phyloP scores from a whole-genome alignment of 1,284 basidiomycete genomes.

The Cryptococcus sp. region DNA sequence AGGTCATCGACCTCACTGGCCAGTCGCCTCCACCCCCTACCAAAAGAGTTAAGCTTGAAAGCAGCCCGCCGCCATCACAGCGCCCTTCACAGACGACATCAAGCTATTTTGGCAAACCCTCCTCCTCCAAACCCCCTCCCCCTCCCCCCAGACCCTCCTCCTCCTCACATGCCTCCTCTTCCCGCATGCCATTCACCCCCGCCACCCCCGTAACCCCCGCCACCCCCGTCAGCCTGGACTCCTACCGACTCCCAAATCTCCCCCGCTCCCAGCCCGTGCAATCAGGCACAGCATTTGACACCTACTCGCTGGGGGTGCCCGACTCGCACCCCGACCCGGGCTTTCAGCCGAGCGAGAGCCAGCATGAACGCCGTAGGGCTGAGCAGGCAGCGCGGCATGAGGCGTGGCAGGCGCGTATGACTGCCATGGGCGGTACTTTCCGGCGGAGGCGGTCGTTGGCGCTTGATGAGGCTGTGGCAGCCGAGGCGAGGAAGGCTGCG shows the following conservation, averaged over 20 bases:
- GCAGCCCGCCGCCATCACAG: neutral
- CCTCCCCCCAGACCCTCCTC: neutral
- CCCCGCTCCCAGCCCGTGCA: slow-evolving; percentile 4
- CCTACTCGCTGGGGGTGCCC: slow-evolving; percentile 9
- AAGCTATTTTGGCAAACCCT: slow-evolving; percentile 25
- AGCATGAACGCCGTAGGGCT: slow-evolving; percentile 12
- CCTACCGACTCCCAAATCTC: slow-evolving; percentile 21
- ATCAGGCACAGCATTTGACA: slow-evolving; percentile 31
- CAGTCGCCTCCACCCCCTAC: slow-evolving; percentile 20
- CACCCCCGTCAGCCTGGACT: slow-evolving; percentile 9
- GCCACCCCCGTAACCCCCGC: slow-evolving; percentile 3
- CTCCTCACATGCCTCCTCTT: neutral
- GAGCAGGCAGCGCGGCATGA: slow-evolving; percentile 37
- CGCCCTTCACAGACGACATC: slow-evolving; percentile 17
- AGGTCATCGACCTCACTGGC: slow-evolving; percentile 32
- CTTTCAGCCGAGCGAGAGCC: slow-evolving; percentile 7
- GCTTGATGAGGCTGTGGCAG: slow-evolving; percentile 48
- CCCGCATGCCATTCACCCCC: neutral
- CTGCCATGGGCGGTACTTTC: slow-evolving; percentile 28
- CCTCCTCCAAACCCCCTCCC: slow-evolving; percentile 5
- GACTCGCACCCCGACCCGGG: slow-evolving; percentile 2
- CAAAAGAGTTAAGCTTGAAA: slow-evolving; percentile 25
- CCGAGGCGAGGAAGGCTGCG: slow-evolving; percentile 25
- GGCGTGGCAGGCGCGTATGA: slow-evolving; percentile 32
- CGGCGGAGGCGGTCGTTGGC: slow-evolving; percentile 41